Evolutionary conservation across 345 rosid species (phyloP), one percentile per base, ranked within the genome.

Genomic region (Pistacia vera): DNA sequence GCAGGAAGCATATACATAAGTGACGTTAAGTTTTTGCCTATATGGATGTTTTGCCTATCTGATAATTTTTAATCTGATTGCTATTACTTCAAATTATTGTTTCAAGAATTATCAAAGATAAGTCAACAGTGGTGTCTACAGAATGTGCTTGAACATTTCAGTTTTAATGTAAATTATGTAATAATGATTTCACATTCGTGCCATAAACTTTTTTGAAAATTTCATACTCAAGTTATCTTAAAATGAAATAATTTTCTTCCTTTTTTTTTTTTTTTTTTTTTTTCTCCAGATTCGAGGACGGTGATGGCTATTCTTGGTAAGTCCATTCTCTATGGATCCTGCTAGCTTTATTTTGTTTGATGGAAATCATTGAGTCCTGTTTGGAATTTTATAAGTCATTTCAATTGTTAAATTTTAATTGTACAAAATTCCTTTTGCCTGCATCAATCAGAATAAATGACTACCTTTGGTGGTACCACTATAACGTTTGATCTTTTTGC

Each of bases 221-320:
- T 0, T 60, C 56, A 58, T 22, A 3, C 66, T 41, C 18, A 66
- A 11, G 11, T 69, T 41, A 59, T 11, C 63, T 63, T 46, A 28
- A 2, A 16, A 8, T 38, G 66, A 38, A 54, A 35, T 22, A 36
- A 59, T 35, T 67, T 68, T 41, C 54, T 72, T 74, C 38, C 13
- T 68, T 10, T 64, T 66, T 77, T 76, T 75, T 51, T 97, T 22
- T 22, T 22, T 22, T 22, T 22, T 22, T 22, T 17, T 68, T 10
- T 64, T 66, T 77, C 75, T 75, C 46, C 98, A 96, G 99, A 93
- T 90, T 96, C 99, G 75, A 91, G 98, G 90, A 96, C 99, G 1
- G 99, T 96, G 80, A 96, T 96, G 99, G 97, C 99, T 68, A 88
- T 96, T 83, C 93, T 96, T 74, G 99, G 99, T 95, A 83, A 86